These are phyloP conservation scores for Boehmeria nivea DNA, from an alignment of 306 rosid genomes.

Conservation along the genomic window DNA sequence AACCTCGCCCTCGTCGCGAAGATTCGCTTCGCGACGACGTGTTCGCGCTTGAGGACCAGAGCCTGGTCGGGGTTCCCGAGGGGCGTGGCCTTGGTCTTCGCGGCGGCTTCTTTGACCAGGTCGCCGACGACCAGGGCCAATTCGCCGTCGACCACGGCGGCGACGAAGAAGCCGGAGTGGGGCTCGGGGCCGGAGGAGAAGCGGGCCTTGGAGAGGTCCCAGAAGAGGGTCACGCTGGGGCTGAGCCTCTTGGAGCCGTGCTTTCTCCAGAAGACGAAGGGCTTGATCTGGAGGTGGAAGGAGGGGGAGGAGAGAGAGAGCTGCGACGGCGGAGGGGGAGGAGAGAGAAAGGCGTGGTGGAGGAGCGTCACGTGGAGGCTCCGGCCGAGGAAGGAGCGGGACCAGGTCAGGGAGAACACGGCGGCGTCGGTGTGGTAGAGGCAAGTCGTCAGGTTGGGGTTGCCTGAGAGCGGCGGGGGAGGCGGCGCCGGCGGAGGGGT, in stretches of 20 bases:
- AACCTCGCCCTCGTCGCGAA: constrained; percentile 56
- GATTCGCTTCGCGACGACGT: constrained; percentile 53
- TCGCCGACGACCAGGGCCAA: constrained; percentile 70
- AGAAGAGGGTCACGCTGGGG: constrained; percentile 40
- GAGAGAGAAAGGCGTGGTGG: constrained; percentile 53
- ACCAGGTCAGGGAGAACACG: constrained; percentile 72
- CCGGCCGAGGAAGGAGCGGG: constrained; percentile 76
- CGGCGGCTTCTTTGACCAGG: constrained; percentile 40
- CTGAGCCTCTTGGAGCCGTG: constrained; percentile 64
- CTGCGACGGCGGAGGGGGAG: constrained; percentile 23
- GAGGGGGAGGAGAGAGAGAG: constrained; percentile 32
- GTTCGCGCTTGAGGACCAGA: constrained; percentile 60
- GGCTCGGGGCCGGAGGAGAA: constrained; percentile 76
- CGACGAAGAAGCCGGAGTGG: constrained; percentile 54
- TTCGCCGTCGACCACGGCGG: constrained; percentile 54
- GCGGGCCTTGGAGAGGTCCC: constrained; percentile 67
- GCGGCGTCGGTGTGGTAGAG: constrained; percentile 75
- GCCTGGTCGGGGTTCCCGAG: constrained; percentile 25
- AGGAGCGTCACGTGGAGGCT: constrained; percentile 65
- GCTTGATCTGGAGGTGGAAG: constrained; percentile 55
- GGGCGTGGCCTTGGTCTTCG: constrained; percentile 41
- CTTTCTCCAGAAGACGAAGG: constrained; percentile 74
- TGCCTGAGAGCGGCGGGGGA: constrained; percentile 42
- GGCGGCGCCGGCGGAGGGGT: constrained; percentile 19
- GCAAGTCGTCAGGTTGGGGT: constrained; percentile 62